Percentiles rank a stretch among this genome's conserved stretches.
Evolutionary conservation across 495 filamentous ascomycete genomes (phyloP).

Genomic region (Neurospora africana): DNA sequence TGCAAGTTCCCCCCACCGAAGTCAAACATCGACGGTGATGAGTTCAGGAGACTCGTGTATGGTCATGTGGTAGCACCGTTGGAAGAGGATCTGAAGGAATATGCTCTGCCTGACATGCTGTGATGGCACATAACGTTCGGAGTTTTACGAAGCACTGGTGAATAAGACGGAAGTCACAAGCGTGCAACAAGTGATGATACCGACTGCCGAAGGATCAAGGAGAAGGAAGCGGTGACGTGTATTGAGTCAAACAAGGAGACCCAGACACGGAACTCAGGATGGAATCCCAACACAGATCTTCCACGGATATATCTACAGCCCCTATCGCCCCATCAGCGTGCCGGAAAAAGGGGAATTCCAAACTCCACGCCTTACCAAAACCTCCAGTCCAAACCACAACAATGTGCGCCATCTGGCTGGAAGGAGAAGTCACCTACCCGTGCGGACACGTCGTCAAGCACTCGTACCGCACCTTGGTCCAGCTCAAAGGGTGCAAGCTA

Average conservation of each 20-base stretch:
- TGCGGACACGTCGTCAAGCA: not conserved
- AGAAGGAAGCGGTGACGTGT: not conserved
- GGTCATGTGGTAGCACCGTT: not conserved
- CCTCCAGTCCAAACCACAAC: not conserved
- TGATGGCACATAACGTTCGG: not conserved
- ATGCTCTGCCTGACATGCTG: not conserved
- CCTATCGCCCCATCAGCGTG: rapidly evolving
- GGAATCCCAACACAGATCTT: rapidly evolving
- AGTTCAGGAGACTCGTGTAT: not conserved
- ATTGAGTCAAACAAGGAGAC: not conserved
- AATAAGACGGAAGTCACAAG: not conserved
- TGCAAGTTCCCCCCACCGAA: not conserved
- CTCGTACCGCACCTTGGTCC: not conserved
- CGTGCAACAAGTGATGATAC: not conserved
- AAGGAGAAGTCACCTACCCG: not conserved
- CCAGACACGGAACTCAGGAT: not conserved
- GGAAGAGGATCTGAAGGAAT: not conserved
- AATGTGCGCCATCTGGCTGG: too few species aligned
- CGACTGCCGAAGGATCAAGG: not conserved
- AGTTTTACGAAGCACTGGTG: not conserved
- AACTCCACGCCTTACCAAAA: not conserved
- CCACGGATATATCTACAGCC: not conserved
- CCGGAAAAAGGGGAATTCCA: not conserved
- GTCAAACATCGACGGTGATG: not conserved
- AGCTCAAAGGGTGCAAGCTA: not conserved